Evolutionary conservation across 2,329 filamentous ascomycete genomes (phyloP), one percentile per base, ranked within the genome.

Genomic region (Zopfia rhizophila): DNA sequence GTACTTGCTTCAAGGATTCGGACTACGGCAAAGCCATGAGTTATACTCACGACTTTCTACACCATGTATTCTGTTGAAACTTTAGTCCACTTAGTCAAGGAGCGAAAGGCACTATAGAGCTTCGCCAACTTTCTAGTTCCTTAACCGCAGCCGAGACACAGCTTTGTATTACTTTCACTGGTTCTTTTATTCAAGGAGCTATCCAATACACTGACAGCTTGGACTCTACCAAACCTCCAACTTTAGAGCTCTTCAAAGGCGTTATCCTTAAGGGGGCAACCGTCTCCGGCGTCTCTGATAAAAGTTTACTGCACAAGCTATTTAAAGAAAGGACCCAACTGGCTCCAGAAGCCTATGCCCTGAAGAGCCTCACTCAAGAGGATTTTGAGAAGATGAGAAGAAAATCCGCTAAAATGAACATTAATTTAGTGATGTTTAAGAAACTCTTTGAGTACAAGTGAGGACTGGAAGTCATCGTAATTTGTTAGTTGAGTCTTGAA

Each of bases 121-220:
- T 40, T 21, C 38, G 38, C 23, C 38, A 40, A 31, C 38, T 25
- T 29, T 25, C 38, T 7, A 25, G 38, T 7, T 40, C 38, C 18
- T 16, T 18, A 7, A 30, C 7, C 12, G 17, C 23, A 5, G 23
- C 23, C 7, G 38, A 40, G 18, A 40, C 38, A n/a, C 6, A 29
- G 38, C 23, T 31, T n/a, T 40, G 38, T 23, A 22, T 40, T n/a
- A 31, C 8, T 21, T 40, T 40, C 25, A 18, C 23, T n/a, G 38
- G 24, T n/a, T 10, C 38, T 7, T 40, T 40, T 16, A 19, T 40
- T 12, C 23, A 40, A 12, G 38, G 23, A 30, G 38, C 38, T 7
- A 7, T 40, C 38, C 8, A 40, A 19, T 31, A 22, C n/a, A 25
- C 6, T 7, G 12, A 40, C 18, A 29, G 31, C 6, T 14, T 40